Conservation (phyloP, 1,284 basidiomycete genomes). For the Austroboletus olivaceoglutinosus region DNA sequence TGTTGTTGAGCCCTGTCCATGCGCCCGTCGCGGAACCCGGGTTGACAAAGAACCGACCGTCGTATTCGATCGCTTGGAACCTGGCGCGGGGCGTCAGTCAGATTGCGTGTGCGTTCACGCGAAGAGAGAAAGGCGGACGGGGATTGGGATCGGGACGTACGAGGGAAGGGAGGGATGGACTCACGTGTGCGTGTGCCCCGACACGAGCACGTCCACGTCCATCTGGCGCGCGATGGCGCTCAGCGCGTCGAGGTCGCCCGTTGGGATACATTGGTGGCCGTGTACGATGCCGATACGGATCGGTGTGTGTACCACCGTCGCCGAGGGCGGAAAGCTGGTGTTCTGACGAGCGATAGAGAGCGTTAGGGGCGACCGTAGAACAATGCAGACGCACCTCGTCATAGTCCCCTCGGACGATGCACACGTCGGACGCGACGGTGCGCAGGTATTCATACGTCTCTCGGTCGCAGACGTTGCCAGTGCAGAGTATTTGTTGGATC, state of each 20-base stretch:
- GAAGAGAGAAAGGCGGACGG: not conserved
- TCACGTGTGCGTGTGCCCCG: slow-evolving; percentile 92
- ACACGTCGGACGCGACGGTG: slow-evolving; percentile 93
- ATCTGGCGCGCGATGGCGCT: slow-evolving; percentile 88
- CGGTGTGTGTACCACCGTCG: slow-evolving; percentile 82
- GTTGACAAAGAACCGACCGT: slow-evolving; percentile 93
- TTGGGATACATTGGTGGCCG: slow-evolving; percentile 92
- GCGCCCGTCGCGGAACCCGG: slow-evolving; percentile 95
- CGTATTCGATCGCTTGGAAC: slow-evolving; percentile 92
- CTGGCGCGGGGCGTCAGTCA: slow-evolving; percentile 38
- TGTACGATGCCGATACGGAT: slow-evolving; percentile 93
- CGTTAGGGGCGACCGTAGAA: not conserved
- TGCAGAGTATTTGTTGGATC: slow-evolving; percentile 97
- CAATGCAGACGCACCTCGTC: slow-evolving; percentile 69
- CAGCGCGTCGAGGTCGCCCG: slow-evolving; percentile 88
- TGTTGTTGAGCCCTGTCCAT: slow-evolving; percentile 77
- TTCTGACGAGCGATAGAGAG: slow-evolving; percentile 43
- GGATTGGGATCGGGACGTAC: too few species aligned
- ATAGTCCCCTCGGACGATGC: slow-evolving; percentile 92
- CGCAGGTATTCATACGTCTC: slow-evolving; percentile 98
- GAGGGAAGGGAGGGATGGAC: slow-evolving; percentile 30
- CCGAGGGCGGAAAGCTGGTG: slow-evolving; percentile 75
- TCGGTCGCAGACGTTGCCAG: slow-evolving; percentile 96
- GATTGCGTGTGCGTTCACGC: not conserved
- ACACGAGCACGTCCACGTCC: slow-evolving; percentile 95